phyloP scores from a whole-genome alignment of 306 rosid genomes.

The Vigna trinervia region DNA sequence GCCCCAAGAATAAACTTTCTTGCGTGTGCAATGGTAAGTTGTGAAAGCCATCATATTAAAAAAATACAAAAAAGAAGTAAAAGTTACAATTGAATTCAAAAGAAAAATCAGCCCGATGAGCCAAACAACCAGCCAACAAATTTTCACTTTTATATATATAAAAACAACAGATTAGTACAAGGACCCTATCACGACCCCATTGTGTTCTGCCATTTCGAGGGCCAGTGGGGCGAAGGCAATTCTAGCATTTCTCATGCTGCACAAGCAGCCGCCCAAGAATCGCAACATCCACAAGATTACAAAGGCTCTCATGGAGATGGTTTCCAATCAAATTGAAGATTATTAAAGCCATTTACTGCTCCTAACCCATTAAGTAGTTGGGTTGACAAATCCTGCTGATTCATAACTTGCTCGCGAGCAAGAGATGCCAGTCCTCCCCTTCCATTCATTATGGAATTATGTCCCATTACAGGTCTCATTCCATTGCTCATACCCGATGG shows the following conservation, averaged over 20 bases:
- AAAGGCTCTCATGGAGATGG: constrained; percentile 65
- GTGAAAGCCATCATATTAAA: constrained; percentile 30
- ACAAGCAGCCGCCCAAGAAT: constrained; percentile 59
- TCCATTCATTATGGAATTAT: constrained; percentile 80
- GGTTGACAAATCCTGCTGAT: constrained; percentile 87
- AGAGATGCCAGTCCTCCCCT: constrained; percentile 79
- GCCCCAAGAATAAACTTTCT: constrained; percentile 35
- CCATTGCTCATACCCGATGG: constrained; percentile 82
- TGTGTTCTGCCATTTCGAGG: constrained; percentile 49
- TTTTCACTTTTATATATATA: constrained; percentile 55
- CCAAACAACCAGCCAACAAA: constrained; percentile 78
- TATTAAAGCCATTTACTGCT: constrained; percentile 81
- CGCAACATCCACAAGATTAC: constrained; percentile 40
- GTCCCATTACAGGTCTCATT: constrained; percentile 75
- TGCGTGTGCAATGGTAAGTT: constrained; percentile 12
- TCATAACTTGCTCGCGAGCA: constrained; percentile 83
- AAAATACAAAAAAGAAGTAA: constrained; percentile 43
- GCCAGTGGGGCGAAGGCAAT: constrained; percentile 52
- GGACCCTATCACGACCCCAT: constrained; percentile 60
- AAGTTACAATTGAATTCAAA: constrained; percentile 59
- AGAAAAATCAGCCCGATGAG: constrained; percentile 65
- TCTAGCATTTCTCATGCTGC: constrained; percentile 66
- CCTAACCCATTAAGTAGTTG: constrained; percentile 90
- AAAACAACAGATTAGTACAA: constrained; percentile 70
- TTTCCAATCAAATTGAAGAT: constrained; percentile 91